Conservation (phyloP, 306 rosid genomes). For the Corylus americana region DNA sequence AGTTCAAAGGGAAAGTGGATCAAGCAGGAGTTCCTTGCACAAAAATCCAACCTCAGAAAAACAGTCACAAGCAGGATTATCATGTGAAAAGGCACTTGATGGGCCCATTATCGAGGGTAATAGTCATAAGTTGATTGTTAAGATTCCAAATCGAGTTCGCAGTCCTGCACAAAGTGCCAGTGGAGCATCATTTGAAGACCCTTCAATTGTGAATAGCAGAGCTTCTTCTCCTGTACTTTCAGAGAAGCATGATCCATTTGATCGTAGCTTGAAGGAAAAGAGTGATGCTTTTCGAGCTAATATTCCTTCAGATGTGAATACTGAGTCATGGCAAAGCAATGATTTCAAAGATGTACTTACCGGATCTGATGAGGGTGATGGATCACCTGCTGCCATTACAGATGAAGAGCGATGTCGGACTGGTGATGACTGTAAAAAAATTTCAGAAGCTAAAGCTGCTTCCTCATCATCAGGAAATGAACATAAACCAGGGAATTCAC, state of each 20-base stretch:
- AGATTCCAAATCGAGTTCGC: constrained; percentile 64
- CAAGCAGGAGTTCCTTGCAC: constrained; percentile 37
- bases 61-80: constrained; percentile 38
- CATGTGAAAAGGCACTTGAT: constrained; percentile 62
- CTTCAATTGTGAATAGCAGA: constrained; percentile 44
- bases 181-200: constrained; percentile 67
- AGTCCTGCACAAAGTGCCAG: constrained; percentile 67
- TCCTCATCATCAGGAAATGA: constrained; percentile 47
- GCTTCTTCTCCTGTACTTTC: constrained; percentile 57
- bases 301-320: constrained; percentile 40
- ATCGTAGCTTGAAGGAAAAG: constrained; percentile 50
- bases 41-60: constrained; percentile 53
- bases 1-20: constrained; percentile 53
- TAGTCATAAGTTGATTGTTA: constrained; percentile 61
- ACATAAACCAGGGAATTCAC: constrained; percentile 51
- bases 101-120: constrained; percentile 50
- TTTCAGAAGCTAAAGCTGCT: constrained; percentile 48
- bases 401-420: constrained; percentile 49
- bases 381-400: constrained; percentile 40
- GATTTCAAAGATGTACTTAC: constrained; percentile 43
- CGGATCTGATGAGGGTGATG: constrained; percentile 56
- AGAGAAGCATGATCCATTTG: constrained; percentile 62
- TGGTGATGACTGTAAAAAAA: constrained; percentile 44
- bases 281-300: constrained; percentile 49
- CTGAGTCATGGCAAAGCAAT: constrained; percentile 52